These are phyloP conservation scores for Lentinula edodes DNA, from an alignment of 768 basidiomycete genomes.

Conservation along the genomic window DNA sequence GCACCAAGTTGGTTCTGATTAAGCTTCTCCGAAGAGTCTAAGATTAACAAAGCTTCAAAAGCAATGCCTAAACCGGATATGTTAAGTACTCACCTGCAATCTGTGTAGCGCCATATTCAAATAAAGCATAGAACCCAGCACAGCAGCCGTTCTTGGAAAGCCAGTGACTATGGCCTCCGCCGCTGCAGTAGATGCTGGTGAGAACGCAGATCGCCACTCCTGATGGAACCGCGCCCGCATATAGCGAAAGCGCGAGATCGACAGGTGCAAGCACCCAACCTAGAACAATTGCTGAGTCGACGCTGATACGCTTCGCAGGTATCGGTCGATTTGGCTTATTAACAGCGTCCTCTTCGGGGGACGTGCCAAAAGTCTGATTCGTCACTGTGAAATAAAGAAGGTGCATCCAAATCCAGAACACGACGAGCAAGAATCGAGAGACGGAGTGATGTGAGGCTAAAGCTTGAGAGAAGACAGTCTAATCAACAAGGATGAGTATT, in stretches of 20 bases:
- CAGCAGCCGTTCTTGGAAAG: slow-evolving; percentile 8
- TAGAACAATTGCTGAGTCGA: slow-evolving; percentile 13
- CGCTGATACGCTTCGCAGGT: slow-evolving; percentile 24
- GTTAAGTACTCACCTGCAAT: slow-evolving; percentile 13
- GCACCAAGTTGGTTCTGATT: neutral
- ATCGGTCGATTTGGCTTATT: slow-evolving; percentile 31
- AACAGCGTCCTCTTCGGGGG: slow-evolving; percentile 22
- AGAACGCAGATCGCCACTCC: slow-evolving; percentile 11
- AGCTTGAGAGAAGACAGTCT: neutral
- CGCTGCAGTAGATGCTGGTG: slow-evolving; percentile 13
- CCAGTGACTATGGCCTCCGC: slow-evolving; percentile 8
- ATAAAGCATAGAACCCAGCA: slow-evolving; percentile 13
- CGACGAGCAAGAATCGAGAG: slow-evolving; percentile 12
- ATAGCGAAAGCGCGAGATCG: slow-evolving; percentile 16
- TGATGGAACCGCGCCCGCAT: slow-evolving; percentile 6
- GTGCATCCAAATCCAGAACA: slow-evolving; percentile 35
- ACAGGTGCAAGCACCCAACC: slow-evolving; percentile 25
- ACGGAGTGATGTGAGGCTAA: neutral
- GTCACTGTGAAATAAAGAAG: slow-evolving; percentile 31
- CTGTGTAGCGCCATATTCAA: slow-evolving; percentile 13
- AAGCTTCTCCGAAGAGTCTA: neutral
- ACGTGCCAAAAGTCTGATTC: slow-evolving; percentile 26
- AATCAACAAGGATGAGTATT: neutral
- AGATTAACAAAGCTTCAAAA: neutral
- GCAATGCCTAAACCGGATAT: neutral